Conservation (phyloP, 179 eudicot genomes). For the Heliamphora pulchella region DNA sequence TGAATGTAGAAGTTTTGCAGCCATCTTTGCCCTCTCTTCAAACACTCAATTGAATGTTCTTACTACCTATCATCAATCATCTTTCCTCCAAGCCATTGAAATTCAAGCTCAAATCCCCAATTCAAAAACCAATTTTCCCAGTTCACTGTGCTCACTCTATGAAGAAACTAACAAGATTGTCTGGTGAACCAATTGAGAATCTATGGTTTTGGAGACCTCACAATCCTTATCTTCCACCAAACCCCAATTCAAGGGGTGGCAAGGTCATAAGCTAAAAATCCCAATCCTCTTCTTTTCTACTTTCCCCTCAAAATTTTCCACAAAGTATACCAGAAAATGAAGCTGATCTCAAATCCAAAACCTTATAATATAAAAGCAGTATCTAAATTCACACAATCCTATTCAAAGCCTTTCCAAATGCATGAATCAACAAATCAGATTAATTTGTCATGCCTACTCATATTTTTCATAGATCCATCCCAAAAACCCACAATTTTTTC, state of each 20-base stretch:
- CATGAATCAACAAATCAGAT: not conserved
- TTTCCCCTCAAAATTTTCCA: not conserved
- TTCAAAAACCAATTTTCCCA: conserved; percentile 16
- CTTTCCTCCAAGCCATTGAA: conserved; percentile 22
- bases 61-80: conserved; percentile 16
- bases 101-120: conserved; percentile 23
- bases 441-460: not conserved
- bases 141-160: not conserved
- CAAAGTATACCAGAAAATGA: not conserved
- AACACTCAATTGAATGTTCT: conserved; percentile 1
- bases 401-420: too few relatives aligned
- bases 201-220: not conserved
- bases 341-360: not conserved
- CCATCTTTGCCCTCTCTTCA: conserved; percentile 37
- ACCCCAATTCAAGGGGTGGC: conserved; percentile 7
- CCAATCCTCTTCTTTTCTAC: not conserved
- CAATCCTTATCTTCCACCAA: not conserved
- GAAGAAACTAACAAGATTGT: not conserved
- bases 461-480: not conserved
- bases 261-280: conserved; percentile 12
- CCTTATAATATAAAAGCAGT: not conserved
- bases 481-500: not conserved
- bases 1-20: conserved; percentile 87
- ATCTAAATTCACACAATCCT: not conserved
- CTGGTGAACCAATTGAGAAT: not conserved